Evolutionary conservation across 2,329 filamentous ascomycete genomes (phyloP).

Genomic region (Leptographium lundbergii): DNA sequence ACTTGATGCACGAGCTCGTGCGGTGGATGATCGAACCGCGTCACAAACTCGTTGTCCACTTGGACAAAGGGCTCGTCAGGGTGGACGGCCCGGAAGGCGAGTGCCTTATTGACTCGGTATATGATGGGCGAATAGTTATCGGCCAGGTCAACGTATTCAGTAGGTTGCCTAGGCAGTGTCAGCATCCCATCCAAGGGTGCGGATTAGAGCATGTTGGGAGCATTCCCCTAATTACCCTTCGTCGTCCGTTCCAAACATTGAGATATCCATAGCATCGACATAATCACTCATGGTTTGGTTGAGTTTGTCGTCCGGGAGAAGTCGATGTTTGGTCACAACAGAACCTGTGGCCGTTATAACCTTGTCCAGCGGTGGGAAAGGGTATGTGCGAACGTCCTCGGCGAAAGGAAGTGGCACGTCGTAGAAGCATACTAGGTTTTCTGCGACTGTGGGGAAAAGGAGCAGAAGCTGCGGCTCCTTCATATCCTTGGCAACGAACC

Average conservation of each 20-base stretch:
- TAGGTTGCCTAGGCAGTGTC: conserved; percentile 21
- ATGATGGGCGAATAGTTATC: conserved; percentile 75
- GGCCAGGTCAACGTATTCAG: conserved; percentile 65
- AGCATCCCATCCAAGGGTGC: background rate
- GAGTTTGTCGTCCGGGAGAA: conserved; percentile 65
- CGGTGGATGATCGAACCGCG: conserved; percentile 60
- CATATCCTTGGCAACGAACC: conserved; percentile 73
- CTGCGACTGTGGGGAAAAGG: conserved; percentile 67
- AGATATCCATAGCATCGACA: conserved; percentile 86
- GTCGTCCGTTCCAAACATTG: conserved; percentile 56
- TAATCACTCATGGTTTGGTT: conserved; percentile 77
- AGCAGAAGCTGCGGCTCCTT: conserved; percentile 67
- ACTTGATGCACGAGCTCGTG: conserved; percentile 49
- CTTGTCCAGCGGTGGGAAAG: conserved; percentile 79
- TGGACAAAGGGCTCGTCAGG: conserved; percentile 51
- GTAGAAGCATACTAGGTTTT: conserved; percentile 71
- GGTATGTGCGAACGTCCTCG: conserved; percentile 83
- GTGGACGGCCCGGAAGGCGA: conserved; percentile 70
- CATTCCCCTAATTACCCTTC: conserved; percentile 44
- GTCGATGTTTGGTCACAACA: conserved; percentile 65
- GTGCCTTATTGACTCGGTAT: conserved; percentile 79
- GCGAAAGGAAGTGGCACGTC: conserved; percentile 87
- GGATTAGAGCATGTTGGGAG: background rate
- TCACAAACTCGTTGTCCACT: conserved; percentile 48
- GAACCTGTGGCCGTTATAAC: conserved; percentile 81